Percentiles rank a stretch among this genome's conserved stretches.
Evolutionary conservation across 1,284 basidiomycete genomes (phyloP).

Genomic region (Vanrija sp.): DNA sequence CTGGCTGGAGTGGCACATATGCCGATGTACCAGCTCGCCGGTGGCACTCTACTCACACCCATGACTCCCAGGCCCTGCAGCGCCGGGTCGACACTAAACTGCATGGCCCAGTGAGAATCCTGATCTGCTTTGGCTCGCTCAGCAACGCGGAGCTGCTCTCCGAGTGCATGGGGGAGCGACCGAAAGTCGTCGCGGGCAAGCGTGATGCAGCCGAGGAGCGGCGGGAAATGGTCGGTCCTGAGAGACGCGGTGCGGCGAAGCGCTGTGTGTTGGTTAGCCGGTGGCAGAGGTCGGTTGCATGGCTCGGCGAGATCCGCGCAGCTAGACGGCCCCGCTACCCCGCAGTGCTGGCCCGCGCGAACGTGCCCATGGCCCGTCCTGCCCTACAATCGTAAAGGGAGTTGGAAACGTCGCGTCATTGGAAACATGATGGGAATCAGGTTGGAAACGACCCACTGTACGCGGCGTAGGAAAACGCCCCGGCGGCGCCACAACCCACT

Average conservation of each 20-base stretch:
- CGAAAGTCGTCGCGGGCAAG: neutral
- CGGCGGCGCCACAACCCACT: no score
- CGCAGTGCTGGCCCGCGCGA: no score
- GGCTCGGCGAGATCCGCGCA: no score
- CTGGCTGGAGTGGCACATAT: no score
- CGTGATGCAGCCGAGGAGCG: neutral
- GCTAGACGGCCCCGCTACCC: no score
- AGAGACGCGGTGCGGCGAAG: neutral
- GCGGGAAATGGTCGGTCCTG: neutral
- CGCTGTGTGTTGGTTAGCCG: neutral
- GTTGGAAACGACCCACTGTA: neutral
- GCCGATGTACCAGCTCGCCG: no score
- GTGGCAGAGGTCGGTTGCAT: no score
- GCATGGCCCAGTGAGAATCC: slow-evolving; percentile 1
- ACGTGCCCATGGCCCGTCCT: no score
- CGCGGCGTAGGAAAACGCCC: neutral
- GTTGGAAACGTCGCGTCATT: no score
- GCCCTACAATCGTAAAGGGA: no score
- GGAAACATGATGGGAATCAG: no score
- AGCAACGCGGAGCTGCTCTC: neutral
- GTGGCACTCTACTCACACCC: slow-evolving; percentile 4
- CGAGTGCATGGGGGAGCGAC: neutral
- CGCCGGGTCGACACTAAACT: neutral
- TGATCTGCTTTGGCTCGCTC: neutral
- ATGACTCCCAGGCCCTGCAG: neutral